These are phyloP conservation scores for Pulveroboletus sp. DNA, from an alignment of 768 basidiomycete species.

Conservation along the genomic window DNA sequence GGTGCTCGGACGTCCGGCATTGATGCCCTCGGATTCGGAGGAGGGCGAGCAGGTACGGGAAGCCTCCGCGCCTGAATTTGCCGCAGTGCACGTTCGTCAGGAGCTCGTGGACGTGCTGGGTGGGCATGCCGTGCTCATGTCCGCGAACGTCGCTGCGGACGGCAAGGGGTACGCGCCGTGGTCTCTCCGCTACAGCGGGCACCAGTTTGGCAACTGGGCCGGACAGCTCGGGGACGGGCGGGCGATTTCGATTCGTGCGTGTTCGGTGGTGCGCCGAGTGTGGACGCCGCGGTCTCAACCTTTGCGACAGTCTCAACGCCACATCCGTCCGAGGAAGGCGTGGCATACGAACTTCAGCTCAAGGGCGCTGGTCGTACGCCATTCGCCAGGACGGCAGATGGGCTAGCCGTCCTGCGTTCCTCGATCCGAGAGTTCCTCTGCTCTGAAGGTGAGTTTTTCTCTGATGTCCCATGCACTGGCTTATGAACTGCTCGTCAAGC, in stretches of 20 bases:
- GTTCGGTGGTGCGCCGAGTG: background rate
- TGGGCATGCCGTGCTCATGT: constrained; percentile 69
- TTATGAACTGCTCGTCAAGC: constrained; percentile 44
- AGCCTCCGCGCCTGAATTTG: constrained; percentile 2
- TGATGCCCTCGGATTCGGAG: constrained; percentile 32
- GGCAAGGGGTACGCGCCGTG: constrained; percentile 53
- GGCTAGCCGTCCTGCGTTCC: constrained; percentile 90
- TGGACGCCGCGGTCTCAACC: constrained; percentile 5
- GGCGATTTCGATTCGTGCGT: constrained; percentile 78
- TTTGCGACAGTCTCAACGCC: constrained; percentile 64
- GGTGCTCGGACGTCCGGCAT: constrained; percentile 56
- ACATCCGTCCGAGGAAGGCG: constrained; percentile 52
- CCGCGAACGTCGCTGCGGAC: constrained; percentile 25
- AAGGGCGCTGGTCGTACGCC: constrained; percentile 95
- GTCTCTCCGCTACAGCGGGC: constrained; percentile 88
- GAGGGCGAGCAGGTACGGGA: constrained; percentile 25
- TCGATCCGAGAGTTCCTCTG: constrained; percentile 93
- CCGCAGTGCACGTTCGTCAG: constrained; percentile 48
- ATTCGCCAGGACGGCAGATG: constrained; percentile 89
- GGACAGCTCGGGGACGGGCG: constrained; percentile 96
- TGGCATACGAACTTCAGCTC: constrained; percentile 81
- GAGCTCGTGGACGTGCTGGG: constrained; percentile 80
- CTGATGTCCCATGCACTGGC: constrained; percentile 15
- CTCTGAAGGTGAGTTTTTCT: constrained; percentile 59
- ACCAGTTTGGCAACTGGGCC: constrained; percentile 87